phyloP scores from a whole-genome alignment of 805 yeast species.

The Saccharomycopsis sp. region DNA sequence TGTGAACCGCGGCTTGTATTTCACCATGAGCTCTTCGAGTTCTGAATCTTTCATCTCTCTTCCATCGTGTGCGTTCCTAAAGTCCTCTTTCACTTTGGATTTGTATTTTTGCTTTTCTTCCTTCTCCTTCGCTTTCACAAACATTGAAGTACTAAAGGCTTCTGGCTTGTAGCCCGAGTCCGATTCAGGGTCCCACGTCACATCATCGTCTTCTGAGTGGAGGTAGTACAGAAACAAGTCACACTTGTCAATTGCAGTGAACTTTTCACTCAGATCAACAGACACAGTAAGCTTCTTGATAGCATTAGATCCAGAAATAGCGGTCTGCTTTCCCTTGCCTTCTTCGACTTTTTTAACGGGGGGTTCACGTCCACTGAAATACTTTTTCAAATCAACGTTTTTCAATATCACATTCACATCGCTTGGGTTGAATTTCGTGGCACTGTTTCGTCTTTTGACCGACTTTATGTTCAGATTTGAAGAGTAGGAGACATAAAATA shows the following conservation, averaged over 20 bases:
- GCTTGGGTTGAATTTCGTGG: too few relatives aligned
- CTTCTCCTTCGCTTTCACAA: slow-evolving; percentile 2
- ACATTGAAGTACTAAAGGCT: slow-evolving; percentile 7
- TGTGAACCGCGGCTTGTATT: slow-evolving; percentile 5
- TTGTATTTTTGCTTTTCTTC: slow-evolving; percentile 4
- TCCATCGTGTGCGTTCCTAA: slow-evolving; percentile 13
- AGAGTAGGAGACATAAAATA: too few relatives aligned
- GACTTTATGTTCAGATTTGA: too few relatives aligned
- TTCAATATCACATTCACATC: too few relatives aligned
- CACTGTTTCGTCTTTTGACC: too few relatives aligned
- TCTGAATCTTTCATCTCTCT: slow-evolving; percentile 6
- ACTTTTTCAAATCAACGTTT: too few relatives aligned
- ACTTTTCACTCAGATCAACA: too few relatives aligned
- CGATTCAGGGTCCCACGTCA: background rate
- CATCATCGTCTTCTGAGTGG: slow-evolving; percentile 2
- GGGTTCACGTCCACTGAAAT: too few relatives aligned
- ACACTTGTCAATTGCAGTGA: slow-evolving; percentile 10
- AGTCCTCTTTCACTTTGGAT: slow-evolving; percentile 20
- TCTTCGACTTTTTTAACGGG: too few relatives aligned
- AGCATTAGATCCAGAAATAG: too few relatives aligned
- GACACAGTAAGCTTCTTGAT: too few relatives aligned
- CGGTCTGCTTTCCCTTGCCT: too few relatives aligned
- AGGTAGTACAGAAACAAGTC: slow-evolving; percentile 9
- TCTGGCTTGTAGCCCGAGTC: slow-evolving; percentile 6
- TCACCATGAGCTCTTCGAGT: slow-evolving; percentile 3